Percentiles rank a stretch among this genome's conserved stretches.
Conservation (phyloP, 352 stramenopile genomes). For the Globisporangium iwayamae region DNA sequence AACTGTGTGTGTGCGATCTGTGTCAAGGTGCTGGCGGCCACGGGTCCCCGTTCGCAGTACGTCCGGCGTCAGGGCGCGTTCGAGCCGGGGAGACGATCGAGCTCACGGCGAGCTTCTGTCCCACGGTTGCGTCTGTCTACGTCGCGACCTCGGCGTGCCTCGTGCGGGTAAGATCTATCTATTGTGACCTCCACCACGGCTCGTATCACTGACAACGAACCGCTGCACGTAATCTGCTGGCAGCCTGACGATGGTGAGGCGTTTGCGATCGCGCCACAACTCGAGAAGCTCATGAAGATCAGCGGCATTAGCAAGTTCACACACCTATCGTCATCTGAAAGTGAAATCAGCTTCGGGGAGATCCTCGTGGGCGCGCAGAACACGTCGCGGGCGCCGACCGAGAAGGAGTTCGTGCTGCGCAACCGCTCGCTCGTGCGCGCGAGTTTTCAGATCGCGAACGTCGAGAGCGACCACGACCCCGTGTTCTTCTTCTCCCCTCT, state of each 20-base stretch:
- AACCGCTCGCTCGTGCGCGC: constrained; percentile 91
- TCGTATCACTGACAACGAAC: too few species aligned
- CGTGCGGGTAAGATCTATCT: constrained; percentile 41
- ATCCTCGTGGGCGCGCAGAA: constrained; percentile 62
- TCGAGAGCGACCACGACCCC: constrained; percentile 83
- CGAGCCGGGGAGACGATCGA: constrained; percentile 55
- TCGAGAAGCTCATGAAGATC: constrained; percentile 76
- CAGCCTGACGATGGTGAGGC: constrained; percentile 29
- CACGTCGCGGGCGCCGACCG: constrained; percentile 37
- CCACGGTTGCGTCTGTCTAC: constrained; percentile 77
- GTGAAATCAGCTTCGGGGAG: constrained; percentile 81
- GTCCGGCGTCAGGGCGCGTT: constrained; percentile 64
- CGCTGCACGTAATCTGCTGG: neutral
- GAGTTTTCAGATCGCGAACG: constrained; percentile 58
- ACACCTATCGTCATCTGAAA: constrained; percentile 79
- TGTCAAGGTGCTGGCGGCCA: constrained; percentile 44
- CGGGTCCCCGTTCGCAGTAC: constrained; percentile 73
- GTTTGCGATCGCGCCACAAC: constrained; percentile 19
- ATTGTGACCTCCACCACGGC: neutral
- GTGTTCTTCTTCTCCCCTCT: constrained; percentile 83
- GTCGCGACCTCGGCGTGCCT: constrained; percentile 71
- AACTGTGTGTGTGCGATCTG: neutral
- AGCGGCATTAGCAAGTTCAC: constrained; percentile 89
- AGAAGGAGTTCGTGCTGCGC: constrained; percentile 82
- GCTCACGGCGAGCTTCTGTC: constrained; percentile 73